phyloP scores from a whole-genome alignment of 2,329 filamentous ascomycete species.

The Colletotrichum sp. region DNA sequence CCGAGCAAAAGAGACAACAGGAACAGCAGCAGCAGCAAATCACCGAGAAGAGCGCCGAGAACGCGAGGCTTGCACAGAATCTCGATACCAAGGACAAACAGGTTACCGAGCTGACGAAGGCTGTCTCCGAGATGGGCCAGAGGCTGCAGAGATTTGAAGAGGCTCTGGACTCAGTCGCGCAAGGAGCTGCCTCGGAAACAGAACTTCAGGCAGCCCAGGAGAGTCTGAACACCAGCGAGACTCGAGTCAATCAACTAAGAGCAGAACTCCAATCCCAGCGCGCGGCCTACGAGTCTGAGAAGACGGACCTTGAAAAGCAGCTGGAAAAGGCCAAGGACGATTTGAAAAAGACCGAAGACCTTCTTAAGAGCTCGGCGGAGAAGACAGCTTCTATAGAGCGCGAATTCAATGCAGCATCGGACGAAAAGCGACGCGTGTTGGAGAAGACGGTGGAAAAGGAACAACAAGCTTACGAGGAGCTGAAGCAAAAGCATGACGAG shows the following conservation, averaged over 20 bases:
- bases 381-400: not conserved
- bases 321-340: not conserved
- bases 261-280: not conserved
- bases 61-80: not conserved
- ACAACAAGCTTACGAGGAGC: not conserved
- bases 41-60: constrained; percentile 8
- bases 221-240: not conserved
- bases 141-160: not conserved
- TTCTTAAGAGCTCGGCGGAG: not conserved
- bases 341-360: not conserved
- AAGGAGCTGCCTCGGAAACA: not conserved
- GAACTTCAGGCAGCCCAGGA: not conserved
- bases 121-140: not conserved
- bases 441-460: not conserved
- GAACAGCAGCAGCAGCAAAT: not conserved
- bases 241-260: not conserved
- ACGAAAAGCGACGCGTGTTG: not conserved
- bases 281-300: not conserved
- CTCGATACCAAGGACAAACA: not conserved
- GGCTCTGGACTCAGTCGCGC: not conserved
- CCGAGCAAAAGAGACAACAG: not conserved
- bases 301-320: not conserved
- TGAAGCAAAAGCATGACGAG: not conserved
- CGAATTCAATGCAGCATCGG: not conserved
- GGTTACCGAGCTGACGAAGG: not conserved